These are phyloP conservation scores for Xylaria sp. DNA, from an alignment of 2,329 filamentous ascomycete species.

Conservation along the genomic window DNA sequence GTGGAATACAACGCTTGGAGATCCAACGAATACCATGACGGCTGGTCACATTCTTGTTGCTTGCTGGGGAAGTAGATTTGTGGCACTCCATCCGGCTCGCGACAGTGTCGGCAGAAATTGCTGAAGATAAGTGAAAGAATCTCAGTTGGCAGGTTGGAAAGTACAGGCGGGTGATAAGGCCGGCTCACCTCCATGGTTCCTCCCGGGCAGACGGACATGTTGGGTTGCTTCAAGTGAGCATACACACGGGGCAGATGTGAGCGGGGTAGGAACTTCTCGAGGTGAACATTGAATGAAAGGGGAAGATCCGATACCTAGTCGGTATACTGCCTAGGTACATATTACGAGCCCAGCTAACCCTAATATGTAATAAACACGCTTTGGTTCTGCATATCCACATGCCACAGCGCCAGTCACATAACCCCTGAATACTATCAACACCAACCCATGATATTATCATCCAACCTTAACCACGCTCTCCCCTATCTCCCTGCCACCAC, in stretches of 20 bases:
- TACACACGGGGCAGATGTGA: neutral
- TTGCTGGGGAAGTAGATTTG: neutral
- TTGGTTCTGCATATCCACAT: too few species aligned
- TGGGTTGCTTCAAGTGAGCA: neutral
- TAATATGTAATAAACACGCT: neutral
- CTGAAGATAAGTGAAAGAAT: neutral
- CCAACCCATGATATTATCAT: too few species aligned
- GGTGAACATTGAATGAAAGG: neutral
- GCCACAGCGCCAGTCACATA: too few species aligned
- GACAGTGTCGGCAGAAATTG: neutral
- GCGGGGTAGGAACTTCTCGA: neutral
- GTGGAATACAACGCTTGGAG: neutral
- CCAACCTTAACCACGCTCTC: neutral
- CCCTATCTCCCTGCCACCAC: neutral
- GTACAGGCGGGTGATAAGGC: neutral
- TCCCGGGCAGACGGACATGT: neutral
- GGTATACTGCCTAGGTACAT: neutral
- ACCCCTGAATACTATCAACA: too few species aligned
- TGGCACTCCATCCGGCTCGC: neutral
- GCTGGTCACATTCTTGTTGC: neutral
- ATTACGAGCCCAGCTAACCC: neutral
- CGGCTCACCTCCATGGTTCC: neutral
- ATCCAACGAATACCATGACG: constrained; percentile 3
- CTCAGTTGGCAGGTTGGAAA: constrained; percentile 2
- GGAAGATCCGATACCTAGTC: neutral